These are phyloP conservation scores for Blastobotrys petasosporus DNA, from an alignment of 1,139 yeast genomes.

Conservation along the genomic window DNA sequence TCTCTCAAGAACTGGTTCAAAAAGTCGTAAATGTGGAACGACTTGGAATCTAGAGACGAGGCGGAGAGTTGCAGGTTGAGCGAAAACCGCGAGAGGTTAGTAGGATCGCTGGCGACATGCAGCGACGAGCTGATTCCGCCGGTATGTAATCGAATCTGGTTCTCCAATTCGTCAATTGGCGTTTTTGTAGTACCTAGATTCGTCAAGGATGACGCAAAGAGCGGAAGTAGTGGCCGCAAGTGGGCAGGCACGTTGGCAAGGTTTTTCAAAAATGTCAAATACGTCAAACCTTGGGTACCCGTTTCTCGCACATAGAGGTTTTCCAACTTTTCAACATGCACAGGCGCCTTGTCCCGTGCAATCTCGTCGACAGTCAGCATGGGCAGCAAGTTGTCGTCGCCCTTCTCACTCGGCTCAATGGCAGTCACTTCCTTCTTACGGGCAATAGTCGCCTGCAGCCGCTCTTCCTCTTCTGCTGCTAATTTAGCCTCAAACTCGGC, in stretches of 20 bases:
- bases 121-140: constrained; percentile 73
- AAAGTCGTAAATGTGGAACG: constrained; percentile 53
- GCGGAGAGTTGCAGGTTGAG: constrained; percentile 59
- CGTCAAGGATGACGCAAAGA: constrained; percentile 74
- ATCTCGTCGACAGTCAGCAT: constrained; percentile 70
- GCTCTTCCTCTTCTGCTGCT: constrained; percentile 48
- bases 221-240: constrained; percentile 62
- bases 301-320: constrained; percentile 30
- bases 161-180: constrained; percentile 76
- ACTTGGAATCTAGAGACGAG: constrained; percentile 64
- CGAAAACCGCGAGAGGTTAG: constrained; percentile 33
- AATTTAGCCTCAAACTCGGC: constrained; percentile 46
- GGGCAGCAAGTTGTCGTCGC: constrained; percentile 76
- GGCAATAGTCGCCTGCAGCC: constrained; percentile 36
- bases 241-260: constrained; percentile 50
- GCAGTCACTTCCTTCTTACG: constrained; percentile 51
- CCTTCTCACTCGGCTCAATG: constrained; percentile 51
- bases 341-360: constrained; percentile 46
- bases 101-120: constrained; percentile 38
- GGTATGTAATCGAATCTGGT: constrained; percentile 71
- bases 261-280: constrained; percentile 19
- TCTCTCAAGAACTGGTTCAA: constrained; percentile 63
- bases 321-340: constrained; percentile 28
- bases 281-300: constrained; percentile 32
- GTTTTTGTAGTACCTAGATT: constrained; percentile 73